Conservation (phyloP, 495 filamentous ascomycete species). For the Tuber melanosporum region DNA sequence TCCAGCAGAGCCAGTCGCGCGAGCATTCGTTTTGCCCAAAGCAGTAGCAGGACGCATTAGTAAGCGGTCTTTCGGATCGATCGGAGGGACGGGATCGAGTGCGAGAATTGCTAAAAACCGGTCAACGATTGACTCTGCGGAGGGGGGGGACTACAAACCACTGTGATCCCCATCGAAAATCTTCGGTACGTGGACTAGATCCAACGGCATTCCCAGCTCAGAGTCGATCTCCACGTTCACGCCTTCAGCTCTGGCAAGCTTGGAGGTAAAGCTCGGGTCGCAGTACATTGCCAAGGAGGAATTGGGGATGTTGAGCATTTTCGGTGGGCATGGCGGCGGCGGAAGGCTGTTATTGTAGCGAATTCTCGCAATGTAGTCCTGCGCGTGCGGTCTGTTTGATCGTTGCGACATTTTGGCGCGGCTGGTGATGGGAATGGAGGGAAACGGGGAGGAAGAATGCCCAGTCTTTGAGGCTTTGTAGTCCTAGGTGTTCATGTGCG, state of each 20-base stretch:
- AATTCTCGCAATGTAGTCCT: constrained; percentile 93
- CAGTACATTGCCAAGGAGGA: constrained; percentile 84
- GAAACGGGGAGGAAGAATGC: not conserved
- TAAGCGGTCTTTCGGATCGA: constrained; percentile 73
- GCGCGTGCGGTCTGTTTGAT: constrained; percentile 49
- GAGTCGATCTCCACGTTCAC: constrained; percentile 95
- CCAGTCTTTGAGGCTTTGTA: not conserved
- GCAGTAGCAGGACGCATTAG: constrained; percentile 73
- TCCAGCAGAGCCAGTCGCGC: constrained; percentile 56
- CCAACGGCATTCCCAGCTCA: constrained; percentile 94
- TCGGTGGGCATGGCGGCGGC: constrained; percentile 85
- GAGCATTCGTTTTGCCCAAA: constrained; percentile 65
- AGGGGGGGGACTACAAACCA: constrained; percentile 49
- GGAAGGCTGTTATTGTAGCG: constrained; percentile 92
- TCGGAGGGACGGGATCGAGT: constrained; percentile 57
- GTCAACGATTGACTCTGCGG: constrained; percentile 27
- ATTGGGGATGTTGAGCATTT: constrained; percentile 92
- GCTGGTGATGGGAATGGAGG: not conserved
- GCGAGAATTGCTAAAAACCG: constrained; percentile 65
- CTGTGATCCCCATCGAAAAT: constrained; percentile 93
- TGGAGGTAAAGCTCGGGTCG: constrained; percentile 75
- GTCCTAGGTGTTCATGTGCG: not conserved
- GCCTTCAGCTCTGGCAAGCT: constrained; percentile 81
- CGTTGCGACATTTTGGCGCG: constrained; percentile 27
- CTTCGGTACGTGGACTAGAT: constrained; percentile 87